Evolutionary conservation across 2,329 filamentous ascomycete species (phyloP), one percentile per base, ranked within the genome.

Genomic region (Lojkania enalia): DNA sequence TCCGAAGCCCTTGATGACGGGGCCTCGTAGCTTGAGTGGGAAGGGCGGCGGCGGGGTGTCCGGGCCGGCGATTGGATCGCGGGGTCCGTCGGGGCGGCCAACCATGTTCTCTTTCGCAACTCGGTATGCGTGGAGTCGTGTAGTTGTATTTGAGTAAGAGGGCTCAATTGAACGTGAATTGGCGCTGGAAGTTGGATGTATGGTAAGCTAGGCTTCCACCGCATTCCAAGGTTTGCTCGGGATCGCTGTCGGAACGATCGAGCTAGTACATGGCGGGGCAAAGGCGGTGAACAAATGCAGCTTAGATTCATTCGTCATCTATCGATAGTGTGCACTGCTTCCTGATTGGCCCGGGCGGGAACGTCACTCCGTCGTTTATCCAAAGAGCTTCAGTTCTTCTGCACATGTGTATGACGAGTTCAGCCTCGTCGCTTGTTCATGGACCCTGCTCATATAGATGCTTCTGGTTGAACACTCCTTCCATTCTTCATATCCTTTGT

Each of bases 1-100:
- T 31, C 94, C 92, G 70, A 97, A 97, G 23, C 94, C 94, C 61
- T 88, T 87, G 61, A 96, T 90, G 18, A 99, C 90, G 43, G 86
- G 83, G 18, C 94, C 94, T 50, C 87, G 85, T 73, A 97, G 85
- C 57, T 80, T 82, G 58, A 96, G 79, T 0, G 94, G 94, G 70
- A 85, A 97, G 0, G 94, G 94, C 4, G 82, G 39, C 59, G 84
- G 77, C 11, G 92, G 92, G 29, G 75, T 70, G 32, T 88, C 82
- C 6, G 85, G 77, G 44, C 92, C 92, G 47, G 89, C 82, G 56
- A 94, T 81, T 39, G 79, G 75, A 35, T 88, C 85, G 50, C 89
- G 85, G 51, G 78, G 74, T 20, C 71, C 67, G 51, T 76, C 66
- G 54, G 78, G 74, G 50, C 45, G 47, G 6, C 15, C 6, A 27